Evolutionary conservation across 192 early-diverging fungal species (phyloP).

Genomic region (Coemansia sp.): DNA sequence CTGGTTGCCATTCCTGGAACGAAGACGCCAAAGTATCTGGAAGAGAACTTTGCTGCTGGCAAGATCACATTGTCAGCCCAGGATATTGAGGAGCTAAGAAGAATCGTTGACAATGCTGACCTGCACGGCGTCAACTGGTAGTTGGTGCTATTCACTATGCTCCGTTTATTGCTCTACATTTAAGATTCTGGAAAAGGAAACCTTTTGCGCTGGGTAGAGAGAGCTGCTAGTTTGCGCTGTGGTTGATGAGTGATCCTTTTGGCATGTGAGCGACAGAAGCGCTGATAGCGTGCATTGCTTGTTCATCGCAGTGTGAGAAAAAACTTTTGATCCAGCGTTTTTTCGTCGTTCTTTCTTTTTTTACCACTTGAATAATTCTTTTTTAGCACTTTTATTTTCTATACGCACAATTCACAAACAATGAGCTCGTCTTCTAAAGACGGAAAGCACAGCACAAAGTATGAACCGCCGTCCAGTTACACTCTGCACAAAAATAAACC

Average conservation of each 20-base stretch:
- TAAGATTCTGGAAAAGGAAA: neutral
- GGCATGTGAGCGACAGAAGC: too few relatives aligned
- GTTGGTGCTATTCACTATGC: too few relatives aligned
- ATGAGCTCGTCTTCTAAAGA: neutral
- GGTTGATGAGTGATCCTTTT: too few relatives aligned
- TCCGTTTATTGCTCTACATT: too few relatives aligned
- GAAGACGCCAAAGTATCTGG: conserved; percentile 52
- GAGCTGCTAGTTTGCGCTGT: too few relatives aligned
- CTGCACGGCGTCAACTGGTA: conserved; percentile 15
- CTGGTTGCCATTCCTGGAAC: conserved; percentile 65
- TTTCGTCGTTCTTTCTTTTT: neutral
- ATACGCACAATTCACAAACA: neutral
- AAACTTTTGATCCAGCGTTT: neutral
- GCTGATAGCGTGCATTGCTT: too few relatives aligned
- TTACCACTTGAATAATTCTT: neutral
- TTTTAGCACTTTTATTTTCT: neutral
- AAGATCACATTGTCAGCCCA: conserved; percentile 32
- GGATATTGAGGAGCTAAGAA: conserved; percentile 32
- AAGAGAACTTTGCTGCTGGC: conserved; percentile 39
- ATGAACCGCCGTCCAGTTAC: conserved; percentile 43
- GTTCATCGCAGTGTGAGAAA: neutral
- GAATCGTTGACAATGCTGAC: conserved; percentile 24
- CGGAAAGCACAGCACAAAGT: neutral
- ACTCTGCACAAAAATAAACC: conserved; percentile 21
- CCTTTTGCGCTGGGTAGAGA: neutral